Percentiles rank a stretch among this genome's conserved stretches.
Evolutionary conservation across 257 asterid genomes (phyloP).

Genomic region (Solanum dulcamara): DNA sequence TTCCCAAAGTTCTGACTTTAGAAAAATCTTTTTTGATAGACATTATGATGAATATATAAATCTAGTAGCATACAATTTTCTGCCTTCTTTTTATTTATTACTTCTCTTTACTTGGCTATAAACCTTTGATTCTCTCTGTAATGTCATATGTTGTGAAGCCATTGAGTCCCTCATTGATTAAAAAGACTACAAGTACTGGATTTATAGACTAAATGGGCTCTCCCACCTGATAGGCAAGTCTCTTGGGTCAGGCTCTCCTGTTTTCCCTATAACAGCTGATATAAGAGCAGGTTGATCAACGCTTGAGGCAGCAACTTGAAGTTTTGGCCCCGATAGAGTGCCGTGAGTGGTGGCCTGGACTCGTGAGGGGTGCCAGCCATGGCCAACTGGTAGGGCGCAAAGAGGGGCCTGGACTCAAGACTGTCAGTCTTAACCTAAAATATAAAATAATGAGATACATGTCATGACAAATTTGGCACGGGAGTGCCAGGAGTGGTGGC

Average conservation of each 20-base stretch:
- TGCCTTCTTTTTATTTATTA: neutral
- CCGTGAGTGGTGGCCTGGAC: neutral
- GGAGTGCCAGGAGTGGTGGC: neutral
- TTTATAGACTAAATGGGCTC: neutral
- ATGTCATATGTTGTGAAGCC: neutral
- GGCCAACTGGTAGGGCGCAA: neutral
- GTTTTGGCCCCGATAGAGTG: neutral
- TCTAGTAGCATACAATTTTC: neutral
- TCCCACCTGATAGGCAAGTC: neutral
- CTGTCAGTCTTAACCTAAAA: neutral
- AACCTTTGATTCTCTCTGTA: neutral
- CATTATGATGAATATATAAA: neutral
- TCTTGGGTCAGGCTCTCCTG: neutral
- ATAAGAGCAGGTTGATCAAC: neutral
- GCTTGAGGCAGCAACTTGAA: neutral
- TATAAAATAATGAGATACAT: neutral
- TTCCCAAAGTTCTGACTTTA: neutral
- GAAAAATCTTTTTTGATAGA: neutral
- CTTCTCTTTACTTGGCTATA: neutral
- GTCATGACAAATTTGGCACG: neutral
- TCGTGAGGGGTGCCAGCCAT: neutral
- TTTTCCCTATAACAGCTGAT: neutral
- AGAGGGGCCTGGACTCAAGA: neutral
- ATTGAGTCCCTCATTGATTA: neutral
- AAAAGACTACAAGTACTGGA: neutral